Base-by-base conservation (phyloP, 2,329 filamentous ascomycete genomes). In the Ceratocystis albifundus region DNA sequence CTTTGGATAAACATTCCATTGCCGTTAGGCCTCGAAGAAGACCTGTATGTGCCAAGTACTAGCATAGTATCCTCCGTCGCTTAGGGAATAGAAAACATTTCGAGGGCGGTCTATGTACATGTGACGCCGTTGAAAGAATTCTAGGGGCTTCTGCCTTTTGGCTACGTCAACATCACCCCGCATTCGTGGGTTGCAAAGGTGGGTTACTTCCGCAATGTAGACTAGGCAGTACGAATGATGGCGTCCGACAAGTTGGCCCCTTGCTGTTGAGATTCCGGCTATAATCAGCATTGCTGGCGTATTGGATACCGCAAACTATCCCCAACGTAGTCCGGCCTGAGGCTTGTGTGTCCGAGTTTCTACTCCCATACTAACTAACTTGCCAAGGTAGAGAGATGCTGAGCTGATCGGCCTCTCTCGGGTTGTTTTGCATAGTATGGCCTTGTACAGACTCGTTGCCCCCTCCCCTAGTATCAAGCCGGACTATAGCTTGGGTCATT, bases 201-300 rank as follows among this genome's bases (percentile, higher is more conserved):
- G 17, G 4, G 55, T 59, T n/a, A 59, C 30, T 32, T 2, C 25
- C 12, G 4, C 55, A n/a, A 36, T 36, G 7, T 53, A 3, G 2
- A 53, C n/a, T 12, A 53, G 8, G 28, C 28, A 59, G 8, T 2
- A 25, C 25, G 2, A 53, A 28, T 15, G 8, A 53, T 28, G 48
- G 25, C 20, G 20, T 28, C 48, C 25, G 48, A 10, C 20, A 7
- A 28, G 20, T 4, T 53, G 8, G 22, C n/a, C 55, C 28, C 28
- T 59, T 59, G 28, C 28, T 59, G 25, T 20, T 59, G 15, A 17
- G 8, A 59, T 59, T 59, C 55, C 55, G 55, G 55, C 55, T 36
- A n/a, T 7, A 4, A n/a, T 59, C 22, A 25, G 4, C 20, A 25
- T 53, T 41, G 36, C 3, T 41, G 36, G 3, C 25, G 20, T 15